Conservation (phyloP, 495 filamentous ascomycete species). For the Xylaria bambusicola region DNA sequence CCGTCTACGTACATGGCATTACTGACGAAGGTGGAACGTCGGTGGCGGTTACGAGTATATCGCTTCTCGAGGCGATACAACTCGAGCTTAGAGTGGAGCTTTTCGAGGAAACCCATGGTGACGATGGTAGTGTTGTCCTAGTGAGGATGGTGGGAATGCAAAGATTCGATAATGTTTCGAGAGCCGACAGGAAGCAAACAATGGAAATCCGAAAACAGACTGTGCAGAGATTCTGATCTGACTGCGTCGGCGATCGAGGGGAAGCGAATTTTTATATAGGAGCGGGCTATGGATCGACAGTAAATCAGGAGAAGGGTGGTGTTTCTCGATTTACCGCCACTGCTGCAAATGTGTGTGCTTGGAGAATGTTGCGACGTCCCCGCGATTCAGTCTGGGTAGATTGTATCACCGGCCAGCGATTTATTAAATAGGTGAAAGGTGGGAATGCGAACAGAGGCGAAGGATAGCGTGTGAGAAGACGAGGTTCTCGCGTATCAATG, state of each 20-base stretch:
- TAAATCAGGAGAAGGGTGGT: neutral
- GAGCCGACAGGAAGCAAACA: neutral
- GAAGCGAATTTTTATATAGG: neutral
- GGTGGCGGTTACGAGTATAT: constrained; percentile 78
- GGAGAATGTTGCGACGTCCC: constrained; percentile 4
- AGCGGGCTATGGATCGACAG: neutral
- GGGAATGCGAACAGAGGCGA: neutral
- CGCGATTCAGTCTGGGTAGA: neutral
- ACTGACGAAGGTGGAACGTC: constrained; percentile 81
- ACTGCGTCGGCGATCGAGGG: neutral
- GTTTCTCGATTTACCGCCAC: constrained; percentile 4
- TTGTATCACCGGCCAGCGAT: constrained; percentile 1
- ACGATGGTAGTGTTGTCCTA: neutral
- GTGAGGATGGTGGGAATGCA: neutral
- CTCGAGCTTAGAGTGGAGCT: constrained; percentile 67
- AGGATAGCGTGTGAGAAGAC: neutral
- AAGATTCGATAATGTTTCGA: neutral
- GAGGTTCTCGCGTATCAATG: too few relatives aligned
- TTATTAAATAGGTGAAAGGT: too few relatives aligned
- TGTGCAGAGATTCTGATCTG: neutral
- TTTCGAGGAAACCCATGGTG: constrained; percentile 47
- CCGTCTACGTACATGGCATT: constrained; percentile 89
- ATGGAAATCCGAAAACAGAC: neutral
- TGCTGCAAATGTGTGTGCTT: neutral
- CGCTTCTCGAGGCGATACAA: constrained; percentile 90